Evolutionary conservation across 345 rosid species (phyloP).

Genomic region (Eucalyptus pauciflora): DNA sequence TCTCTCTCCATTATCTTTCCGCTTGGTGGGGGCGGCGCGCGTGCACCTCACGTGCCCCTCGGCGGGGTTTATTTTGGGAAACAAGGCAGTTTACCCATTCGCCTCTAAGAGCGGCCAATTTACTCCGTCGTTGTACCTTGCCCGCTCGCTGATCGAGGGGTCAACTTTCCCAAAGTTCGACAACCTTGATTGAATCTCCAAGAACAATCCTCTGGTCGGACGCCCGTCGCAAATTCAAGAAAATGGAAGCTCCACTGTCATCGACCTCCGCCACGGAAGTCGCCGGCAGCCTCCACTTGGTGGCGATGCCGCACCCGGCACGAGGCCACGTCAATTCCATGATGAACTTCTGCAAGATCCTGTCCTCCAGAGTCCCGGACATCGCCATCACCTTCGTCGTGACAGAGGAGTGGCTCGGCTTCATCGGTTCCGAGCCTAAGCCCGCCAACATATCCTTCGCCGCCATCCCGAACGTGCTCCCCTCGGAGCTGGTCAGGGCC

Average conservation of each 20-base stretch:
- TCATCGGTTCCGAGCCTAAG: slow-evolving; percentile 1
- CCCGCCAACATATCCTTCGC: slow-evolving; percentile 1
- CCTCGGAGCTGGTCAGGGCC: slow-evolving; percentile 13
- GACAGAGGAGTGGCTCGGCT: slow-evolving; percentile 19
- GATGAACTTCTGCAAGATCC: slow-evolving; percentile 21
- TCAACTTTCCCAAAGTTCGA: not conserved
- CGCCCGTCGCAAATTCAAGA: not conserved
- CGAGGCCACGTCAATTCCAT: slow-evolving; percentile 23
- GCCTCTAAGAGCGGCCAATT: not conserved
- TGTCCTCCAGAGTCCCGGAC: slow-evolving; percentile 1
- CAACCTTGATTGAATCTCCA: not conserved
- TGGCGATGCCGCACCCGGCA: slow-evolving; percentile 19
- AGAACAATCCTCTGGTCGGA: not conserved
- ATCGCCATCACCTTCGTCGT: slow-evolving; percentile 13
- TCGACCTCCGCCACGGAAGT: not conserved
- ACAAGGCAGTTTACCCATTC: not conserved
- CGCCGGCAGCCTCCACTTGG: not conserved
- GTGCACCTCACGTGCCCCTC: too few species aligned
- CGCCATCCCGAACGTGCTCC: slow-evolving; percentile 10
- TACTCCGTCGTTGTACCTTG: not conserved
- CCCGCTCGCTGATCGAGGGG: not conserved
- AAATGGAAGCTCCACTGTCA: not conserved
- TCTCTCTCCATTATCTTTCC: not conserved
- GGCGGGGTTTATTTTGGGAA: not conserved
- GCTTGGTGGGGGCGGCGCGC: too few species aligned